Evolutionary conservation across 1,284 basidiomycete species (phyloP).

Genomic region (Cutaneotrichosporon sp.): DNA sequence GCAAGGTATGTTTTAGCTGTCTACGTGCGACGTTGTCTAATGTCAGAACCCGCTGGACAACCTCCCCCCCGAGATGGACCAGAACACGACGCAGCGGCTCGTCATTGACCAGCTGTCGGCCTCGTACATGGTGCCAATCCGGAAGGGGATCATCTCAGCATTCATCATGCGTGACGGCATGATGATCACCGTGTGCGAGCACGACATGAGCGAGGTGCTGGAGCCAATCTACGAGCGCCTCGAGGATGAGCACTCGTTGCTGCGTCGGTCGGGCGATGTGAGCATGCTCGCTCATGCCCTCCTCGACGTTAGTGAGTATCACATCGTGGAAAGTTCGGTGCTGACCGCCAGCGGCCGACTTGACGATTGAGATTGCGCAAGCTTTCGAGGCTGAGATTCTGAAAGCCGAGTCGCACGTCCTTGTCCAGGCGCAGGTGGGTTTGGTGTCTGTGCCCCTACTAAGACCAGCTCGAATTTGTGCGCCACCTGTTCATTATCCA

Average conservation of each 20-base stretch:
- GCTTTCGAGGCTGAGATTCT: constrained; percentile 47
- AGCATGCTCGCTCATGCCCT: constrained; percentile 48
- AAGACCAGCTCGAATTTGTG: constrained; percentile 38
- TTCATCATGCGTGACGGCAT: constrained; percentile 48
- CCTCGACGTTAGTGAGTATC: constrained; percentile 39
- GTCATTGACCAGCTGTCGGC: constrained; percentile 45
- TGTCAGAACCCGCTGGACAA: neutral
- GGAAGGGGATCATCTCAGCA: constrained; percentile 38
- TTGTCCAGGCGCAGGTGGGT: constrained; percentile 36
- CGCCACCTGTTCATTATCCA: constrained; percentile 46
- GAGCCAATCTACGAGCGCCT: constrained; percentile 44
- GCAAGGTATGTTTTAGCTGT: no score
- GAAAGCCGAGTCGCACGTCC: constrained; percentile 44
- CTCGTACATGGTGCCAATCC: constrained; percentile 47
- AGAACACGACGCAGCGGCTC: constrained; percentile 37
- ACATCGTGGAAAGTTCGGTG: neutral
- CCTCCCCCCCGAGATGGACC: neutral
- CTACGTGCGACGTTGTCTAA: neutral
- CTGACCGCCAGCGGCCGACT: constrained; percentile 35
- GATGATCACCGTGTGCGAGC: constrained; percentile 39
- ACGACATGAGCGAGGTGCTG: constrained; percentile 37
- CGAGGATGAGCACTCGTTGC: constrained; percentile 41
- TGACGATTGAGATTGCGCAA: constrained; percentile 43
- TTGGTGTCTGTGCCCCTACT: no score
- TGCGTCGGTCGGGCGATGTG: constrained; percentile 43